Evolutionary conservation across 1,284 basidiomycete genomes (phyloP), one percentile per base, ranked within the genome.

Genomic region (Chiua sp.): DNA sequence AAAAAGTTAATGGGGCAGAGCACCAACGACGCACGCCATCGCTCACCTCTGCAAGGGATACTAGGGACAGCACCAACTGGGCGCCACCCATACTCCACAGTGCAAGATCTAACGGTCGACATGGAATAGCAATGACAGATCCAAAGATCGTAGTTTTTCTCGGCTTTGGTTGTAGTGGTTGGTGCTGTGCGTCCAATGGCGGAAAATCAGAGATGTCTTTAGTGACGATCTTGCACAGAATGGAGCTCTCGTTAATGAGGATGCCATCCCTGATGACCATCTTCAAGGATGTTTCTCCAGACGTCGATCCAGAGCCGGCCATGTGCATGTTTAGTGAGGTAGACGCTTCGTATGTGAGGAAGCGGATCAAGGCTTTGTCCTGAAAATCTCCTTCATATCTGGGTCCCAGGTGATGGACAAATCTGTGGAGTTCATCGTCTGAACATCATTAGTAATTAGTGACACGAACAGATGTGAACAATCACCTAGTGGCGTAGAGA

Each of bases 51-150:
- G 93, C 88, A n/a, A 93, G 77, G 68, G 94, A 90, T 42, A 98
- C 83, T 56, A 98, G 75, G 60, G 87, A 82, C 65, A 98, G 76
- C 2, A 88, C 79, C 23, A 96, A 81, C 5, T 89, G 86, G 3
- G 90, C 87, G 3, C 96, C 96, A 2, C 95, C 96, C 51, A 94
- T 85, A 65, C 87, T 87, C 87, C 92, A 93, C 55, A 98, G 75
- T 0, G 90, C 86, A 59, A 86, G 81, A 73, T 98, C 95, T 42
- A 97, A 74, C 55, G 87, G 83, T 28, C 80, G 79, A 18, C 84
- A 84, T 26, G 83, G 83, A 48, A 87, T 83, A 3, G 87, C 74
- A 60, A 87, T 79, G 4, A 92, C 82, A 68, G 91, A 82, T 2
- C 90, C 91, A 37, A 51, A 62, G 11, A 49, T 48, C 4, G 28